Evolutionary conservation across 2,329 filamentous ascomycete species (phyloP).

Genomic region (Rhynchosporium secalis): DNA sequence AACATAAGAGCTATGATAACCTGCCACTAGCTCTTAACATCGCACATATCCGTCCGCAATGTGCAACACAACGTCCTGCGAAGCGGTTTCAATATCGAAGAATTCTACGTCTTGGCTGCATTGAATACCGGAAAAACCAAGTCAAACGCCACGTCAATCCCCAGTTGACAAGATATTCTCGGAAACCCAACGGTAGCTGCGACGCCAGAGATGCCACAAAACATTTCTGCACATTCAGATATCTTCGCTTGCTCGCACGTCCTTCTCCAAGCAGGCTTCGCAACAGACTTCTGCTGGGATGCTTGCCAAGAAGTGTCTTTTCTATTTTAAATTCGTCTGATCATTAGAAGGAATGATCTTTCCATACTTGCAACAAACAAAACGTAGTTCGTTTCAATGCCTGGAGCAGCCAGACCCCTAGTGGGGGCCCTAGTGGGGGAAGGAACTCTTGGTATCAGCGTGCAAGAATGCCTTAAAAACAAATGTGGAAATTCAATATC

Average conservation of each 20-base stretch:
- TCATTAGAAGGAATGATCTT: not conserved
- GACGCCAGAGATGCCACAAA: not conserved
- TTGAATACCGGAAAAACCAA: not conserved
- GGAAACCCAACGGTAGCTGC: not conserved
- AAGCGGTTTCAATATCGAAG: not conserved
- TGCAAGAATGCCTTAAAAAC: not conserved
- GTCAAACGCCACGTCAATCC: not conserved
- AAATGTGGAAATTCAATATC: not conserved
- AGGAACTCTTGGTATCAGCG: not conserved
- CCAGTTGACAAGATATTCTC: not conserved
- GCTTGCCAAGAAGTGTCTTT: conserved; percentile 6
- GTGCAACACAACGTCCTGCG: not conserved
- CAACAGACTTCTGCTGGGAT: not conserved
- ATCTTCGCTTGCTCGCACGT: conserved; percentile 11
- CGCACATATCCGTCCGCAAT: not conserved
- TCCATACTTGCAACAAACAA: not conserved
- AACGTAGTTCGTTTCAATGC: not conserved
- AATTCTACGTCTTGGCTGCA: not conserved
- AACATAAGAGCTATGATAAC: no score
- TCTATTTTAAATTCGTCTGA: conserved; percentile 6
- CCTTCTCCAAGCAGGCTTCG: not conserved
- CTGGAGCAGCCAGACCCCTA: not conserved
- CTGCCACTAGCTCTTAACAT: no score
- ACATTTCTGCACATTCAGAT: conserved; percentile 1
- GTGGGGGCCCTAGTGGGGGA: not conserved